Conservation (phyloP, 768 basidiomycete genomes). For the Tulasnella calospora region DNA sequence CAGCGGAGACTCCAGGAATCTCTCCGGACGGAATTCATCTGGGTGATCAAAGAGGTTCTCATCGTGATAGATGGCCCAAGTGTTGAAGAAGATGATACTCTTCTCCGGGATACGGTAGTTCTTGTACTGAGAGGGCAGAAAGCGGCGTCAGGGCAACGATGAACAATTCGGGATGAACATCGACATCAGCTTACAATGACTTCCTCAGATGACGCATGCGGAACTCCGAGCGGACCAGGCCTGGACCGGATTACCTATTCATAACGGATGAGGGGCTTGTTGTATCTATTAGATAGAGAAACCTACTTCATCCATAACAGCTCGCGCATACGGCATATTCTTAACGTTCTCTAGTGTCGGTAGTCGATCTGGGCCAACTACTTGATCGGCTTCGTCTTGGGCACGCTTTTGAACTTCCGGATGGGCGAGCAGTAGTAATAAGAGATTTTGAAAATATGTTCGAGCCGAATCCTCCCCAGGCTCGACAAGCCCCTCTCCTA, state of each 20-base stretch:
- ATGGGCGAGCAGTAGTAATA: conserved; percentile 8
- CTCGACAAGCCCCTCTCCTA: background rate
- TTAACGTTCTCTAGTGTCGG: conserved; percentile 15
- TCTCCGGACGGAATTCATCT: conserved; percentile 47
- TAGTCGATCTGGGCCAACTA: conserved; percentile 20
- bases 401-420: conserved; percentile 14
- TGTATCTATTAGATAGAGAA: too few relatives aligned
- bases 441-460: conserved; percentile 8
- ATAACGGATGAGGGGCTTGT: background rate
- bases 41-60: conserved; percentile 42
- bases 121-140: conserved; percentile 18
- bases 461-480: background rate
- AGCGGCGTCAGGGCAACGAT: background rate
- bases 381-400: conserved; percentile 10
- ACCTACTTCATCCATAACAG: conserved; percentile 21
- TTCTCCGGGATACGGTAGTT: conserved; percentile 32
- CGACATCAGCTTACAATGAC: background rate
- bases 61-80: conserved; percentile 35
- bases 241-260: conserved; percentile 3
- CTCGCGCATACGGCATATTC: conserved; percentile 20
- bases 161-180: background rate
- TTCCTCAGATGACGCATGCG: conserved; percentile 27
- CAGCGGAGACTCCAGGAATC: conserved; percentile 36
- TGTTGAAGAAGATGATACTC: conserved; percentile 32
- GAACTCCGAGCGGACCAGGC: conserved; percentile 27